Conservation (phyloP, 2,329 filamentous ascomycete species). For the Cadophora gregata region DNA sequence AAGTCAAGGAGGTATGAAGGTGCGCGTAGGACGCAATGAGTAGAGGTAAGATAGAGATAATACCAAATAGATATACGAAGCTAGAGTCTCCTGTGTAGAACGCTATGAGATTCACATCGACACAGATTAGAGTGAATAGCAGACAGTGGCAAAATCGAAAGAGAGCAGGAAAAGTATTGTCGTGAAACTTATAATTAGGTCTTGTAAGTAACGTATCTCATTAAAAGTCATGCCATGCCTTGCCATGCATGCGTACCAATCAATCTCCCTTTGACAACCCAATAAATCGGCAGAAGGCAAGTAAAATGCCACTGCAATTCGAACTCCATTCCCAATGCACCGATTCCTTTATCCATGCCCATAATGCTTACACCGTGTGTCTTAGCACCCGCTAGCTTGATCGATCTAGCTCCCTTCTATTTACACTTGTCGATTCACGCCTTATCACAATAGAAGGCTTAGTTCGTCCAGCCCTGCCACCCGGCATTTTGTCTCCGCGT, state of each 20-base stretch:
- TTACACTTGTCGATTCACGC: background rate
- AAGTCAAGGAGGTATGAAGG: background rate
- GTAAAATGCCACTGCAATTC: background rate
- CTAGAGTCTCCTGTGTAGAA: background rate
- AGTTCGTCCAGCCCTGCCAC: constrained; percentile 19
- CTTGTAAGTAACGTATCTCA: constrained; percentile 15
- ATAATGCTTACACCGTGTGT: background rate
- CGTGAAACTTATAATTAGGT: constrained; percentile 6
- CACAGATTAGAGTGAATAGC: background rate
- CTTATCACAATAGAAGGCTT: background rate
- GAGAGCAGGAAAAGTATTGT: background rate
- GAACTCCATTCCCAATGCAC: constrained; percentile 16
- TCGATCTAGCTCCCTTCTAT: background rate
- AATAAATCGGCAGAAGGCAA: background rate
- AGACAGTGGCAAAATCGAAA: background rate
- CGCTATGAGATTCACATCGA: background rate
- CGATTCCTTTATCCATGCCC: constrained; percentile 7
- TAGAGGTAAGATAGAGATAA: too few relatives aligned
- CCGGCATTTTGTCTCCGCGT: constrained; percentile 32
- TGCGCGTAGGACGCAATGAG: background rate
- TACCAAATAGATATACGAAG: too few relatives aligned
- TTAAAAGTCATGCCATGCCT: constrained; percentile 1
- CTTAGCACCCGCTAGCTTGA: background rate
- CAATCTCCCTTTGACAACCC: background rate
- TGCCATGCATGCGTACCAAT: background rate